phyloP scores from a whole-genome alignment of 176 grass and related monocot genomes.

The Lolium multiflorum region DNA sequence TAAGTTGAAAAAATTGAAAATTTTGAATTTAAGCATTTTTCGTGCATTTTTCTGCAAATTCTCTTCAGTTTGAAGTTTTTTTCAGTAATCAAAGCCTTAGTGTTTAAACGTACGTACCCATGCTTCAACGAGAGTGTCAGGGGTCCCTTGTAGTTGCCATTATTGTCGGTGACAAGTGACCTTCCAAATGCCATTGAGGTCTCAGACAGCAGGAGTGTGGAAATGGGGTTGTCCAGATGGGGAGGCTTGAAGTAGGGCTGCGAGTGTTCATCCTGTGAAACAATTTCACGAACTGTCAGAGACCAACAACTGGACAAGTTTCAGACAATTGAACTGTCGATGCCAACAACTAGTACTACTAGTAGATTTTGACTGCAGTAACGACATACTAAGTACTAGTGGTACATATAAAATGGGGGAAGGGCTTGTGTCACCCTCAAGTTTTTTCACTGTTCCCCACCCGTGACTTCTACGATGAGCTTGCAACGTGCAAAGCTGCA shows the following conservation, averaged over 20 bases:
- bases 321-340: not conserved
- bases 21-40: not conserved
- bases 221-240: constrained; percentile 96
- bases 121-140: constrained; percentile 84
- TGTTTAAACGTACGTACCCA: constrained; percentile 69
- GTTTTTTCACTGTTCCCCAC: not conserved
- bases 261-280: constrained; percentile 88
- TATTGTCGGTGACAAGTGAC: constrained; percentile 81
- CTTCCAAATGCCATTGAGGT: constrained; percentile 92
- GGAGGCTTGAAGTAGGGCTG: constrained; percentile 98
- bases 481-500: not conserved
- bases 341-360: no score
- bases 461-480: not conserved
- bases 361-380: no score
- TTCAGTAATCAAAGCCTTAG: not conserved
- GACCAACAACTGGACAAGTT: not conserved
- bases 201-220: constrained; percentile 88
- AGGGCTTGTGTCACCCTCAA: not conserved
- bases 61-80: not conserved
- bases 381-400: no score
- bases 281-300: constrained; percentile 16
- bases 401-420: no score
- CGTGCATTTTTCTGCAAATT: not conserved
- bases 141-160: constrained; percentile 96
- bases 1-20: not conserved